Evolutionary conservation across 208 protist genomes (phyloP).

Genomic region (Leishmania gerbilli): DNA sequence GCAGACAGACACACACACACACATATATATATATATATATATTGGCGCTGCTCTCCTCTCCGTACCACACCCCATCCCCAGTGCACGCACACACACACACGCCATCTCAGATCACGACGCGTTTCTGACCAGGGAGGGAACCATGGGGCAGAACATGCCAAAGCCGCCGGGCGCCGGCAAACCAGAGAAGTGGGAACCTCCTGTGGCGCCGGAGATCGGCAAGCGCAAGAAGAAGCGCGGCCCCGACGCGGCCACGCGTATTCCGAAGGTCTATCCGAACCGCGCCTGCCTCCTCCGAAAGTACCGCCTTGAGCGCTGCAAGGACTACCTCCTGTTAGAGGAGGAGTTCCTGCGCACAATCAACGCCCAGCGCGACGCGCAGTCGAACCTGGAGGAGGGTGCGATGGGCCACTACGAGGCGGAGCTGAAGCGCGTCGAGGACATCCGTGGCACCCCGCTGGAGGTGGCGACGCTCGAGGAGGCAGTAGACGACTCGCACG

Average conservation of each 20-base stretch:
- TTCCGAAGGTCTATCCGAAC: constrained; percentile 94
- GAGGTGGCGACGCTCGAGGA: constrained; percentile 99
- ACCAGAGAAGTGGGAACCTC: constrained; percentile 95
- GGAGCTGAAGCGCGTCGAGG: constrained; percentile 97
- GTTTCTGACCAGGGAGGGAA: not conserved
- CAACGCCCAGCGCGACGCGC: constrained; percentile 73
- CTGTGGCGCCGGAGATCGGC: constrained; percentile 93
- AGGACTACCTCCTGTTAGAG: constrained; percentile 99
- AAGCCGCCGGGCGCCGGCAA: constrained; percentile 49
- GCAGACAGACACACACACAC: not conserved
- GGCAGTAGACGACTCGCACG: constrained; percentile 99
- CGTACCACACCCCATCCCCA: no score
- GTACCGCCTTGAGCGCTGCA: constrained; percentile 98
- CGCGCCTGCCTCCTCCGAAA: constrained; percentile 98
- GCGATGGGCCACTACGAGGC: constrained; percentile 91
- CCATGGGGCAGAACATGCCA: constrained; percentile 74
- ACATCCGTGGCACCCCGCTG: constrained; percentile 98
- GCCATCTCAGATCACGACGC: not conserved
- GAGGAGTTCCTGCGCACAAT: constrained; percentile 98
- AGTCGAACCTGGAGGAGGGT: constrained; percentile 82
- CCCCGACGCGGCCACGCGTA: constrained; percentile 70
- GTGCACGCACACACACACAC: not conserved
- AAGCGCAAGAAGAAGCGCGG: constrained; percentile 91
- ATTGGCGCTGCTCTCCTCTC: not conserved
- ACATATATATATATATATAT: not conserved